These are phyloP conservation scores for Flaveria floridana DNA, from an alignment of 140 eudicot species.

Conservation along the genomic window DNA sequence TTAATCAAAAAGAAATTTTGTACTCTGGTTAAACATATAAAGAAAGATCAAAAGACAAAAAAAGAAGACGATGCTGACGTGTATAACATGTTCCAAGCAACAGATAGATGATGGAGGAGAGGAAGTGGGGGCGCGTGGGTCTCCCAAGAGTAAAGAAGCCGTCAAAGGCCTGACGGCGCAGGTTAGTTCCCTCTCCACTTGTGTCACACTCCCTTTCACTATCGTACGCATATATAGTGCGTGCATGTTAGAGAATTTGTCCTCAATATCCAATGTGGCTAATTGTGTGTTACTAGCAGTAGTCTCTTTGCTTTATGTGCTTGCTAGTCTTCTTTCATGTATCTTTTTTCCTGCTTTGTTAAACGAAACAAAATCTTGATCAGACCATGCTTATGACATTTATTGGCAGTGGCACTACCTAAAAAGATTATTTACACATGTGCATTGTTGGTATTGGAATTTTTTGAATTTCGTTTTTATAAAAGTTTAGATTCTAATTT, in stretches of 20 bases:
- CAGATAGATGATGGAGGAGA: constrained; percentile 63
- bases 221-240: background rate
- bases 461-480: background rate
- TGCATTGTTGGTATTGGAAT: background rate
- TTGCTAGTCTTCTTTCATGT: constrained; percentile 26
- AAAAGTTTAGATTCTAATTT: no score
- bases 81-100: constrained; percentile 90
- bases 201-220: background rate
- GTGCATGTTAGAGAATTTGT: constrained; percentile 21
- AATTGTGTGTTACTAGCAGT: constrained; percentile 29
- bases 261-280: constrained; percentile 27
- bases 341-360: constrained; percentile 27
- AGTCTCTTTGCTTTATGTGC: constrained; percentile 39
- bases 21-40: constrained; percentile 13
- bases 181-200: constrained; percentile 47
- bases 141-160: constrained; percentile 79
- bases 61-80: constrained; percentile 67
- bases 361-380: constrained; percentile 39
- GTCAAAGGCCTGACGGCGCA: constrained; percentile 98
- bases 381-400: constrained; percentile 47
- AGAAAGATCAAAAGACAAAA: background rate
- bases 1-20: constrained; percentile 14
- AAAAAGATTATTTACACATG: constrained; percentile 24
- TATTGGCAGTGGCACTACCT: constrained; percentile 24
- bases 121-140: constrained; percentile 83